Conservation (phyloP, 208 protist species). For the Acanthamoeba triangularis region DNA sequence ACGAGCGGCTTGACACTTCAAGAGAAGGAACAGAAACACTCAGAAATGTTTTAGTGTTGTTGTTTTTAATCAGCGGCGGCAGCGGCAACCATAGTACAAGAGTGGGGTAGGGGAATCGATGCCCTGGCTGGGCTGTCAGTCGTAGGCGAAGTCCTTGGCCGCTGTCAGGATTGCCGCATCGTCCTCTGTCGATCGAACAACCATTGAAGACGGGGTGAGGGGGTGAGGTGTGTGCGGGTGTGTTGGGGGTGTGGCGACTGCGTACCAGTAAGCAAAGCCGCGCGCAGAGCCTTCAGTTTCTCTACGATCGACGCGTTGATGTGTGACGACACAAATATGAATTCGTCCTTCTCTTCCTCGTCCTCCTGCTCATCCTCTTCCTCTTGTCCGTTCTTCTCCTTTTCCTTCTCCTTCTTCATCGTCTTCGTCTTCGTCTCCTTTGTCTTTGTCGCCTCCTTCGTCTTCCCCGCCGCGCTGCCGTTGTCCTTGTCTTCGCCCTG, state of each 20-base stretch:
- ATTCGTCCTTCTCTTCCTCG: constrained; percentile 1
- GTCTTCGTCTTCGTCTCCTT: neutral
- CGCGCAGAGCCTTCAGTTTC: constrained; percentile 7
- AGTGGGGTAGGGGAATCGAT: too few relatives aligned
- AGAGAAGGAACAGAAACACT: too few relatives aligned
- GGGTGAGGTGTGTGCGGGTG: neutral
- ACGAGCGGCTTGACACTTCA: too few relatives aligned
- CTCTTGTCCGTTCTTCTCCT: neutral
- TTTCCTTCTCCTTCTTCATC: neutral
- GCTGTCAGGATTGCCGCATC: neutral
- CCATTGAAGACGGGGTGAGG: neutral
- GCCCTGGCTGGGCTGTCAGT: neutral
- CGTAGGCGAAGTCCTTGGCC: constrained; percentile 34
- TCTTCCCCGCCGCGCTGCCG: neutral
- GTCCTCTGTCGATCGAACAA: neutral
- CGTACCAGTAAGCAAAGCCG: constrained; percentile 18
- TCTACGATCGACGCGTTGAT: constrained; percentile 9
- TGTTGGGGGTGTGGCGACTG: neutral
- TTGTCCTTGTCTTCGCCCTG: neutral
- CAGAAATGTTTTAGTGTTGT: too few relatives aligned
- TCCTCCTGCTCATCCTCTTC: neutral
- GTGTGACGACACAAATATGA: constrained; percentile 2
- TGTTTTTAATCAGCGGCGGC: too few relatives aligned
- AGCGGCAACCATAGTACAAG: too few relatives aligned
- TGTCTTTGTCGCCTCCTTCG: neutral